Evolutionary conservation across 1,284 basidiomycete genomes (phyloP), one percentile per base, ranked within the genome.

Genomic region (Vanrija pseudolonga): DNA sequence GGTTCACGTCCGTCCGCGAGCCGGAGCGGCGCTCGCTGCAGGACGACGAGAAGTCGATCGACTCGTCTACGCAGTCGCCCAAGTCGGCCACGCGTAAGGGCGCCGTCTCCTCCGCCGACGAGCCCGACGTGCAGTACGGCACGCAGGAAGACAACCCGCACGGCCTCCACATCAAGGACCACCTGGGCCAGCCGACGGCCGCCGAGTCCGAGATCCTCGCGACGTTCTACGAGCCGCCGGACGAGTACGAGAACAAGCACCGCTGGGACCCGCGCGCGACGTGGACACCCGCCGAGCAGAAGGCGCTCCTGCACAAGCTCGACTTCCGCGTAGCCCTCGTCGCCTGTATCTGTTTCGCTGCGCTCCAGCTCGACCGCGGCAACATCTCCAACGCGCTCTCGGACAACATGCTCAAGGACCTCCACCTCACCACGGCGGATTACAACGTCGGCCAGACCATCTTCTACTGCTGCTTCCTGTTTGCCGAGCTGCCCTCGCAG

Each of bases 331-430:
- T 72, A 7, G 48, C 66, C 7, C n/a, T 59, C 4, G 62, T 66
- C 12, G 63, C 61, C 15, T 70, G 69, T 43, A 39, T 74, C 37
- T 73, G 66, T 50, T 76, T 76, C 42, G 62, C 58, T 1, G 65
- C 65, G 0, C 56, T 73, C 2, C 66, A 71, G 40, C 63, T 74
- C 8, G 72, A 74, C 52, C 62, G 72, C 6, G 63, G 62, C 17
- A 73, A 73, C 45, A 55, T 72, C 48, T 23, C 50, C 28, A 70
- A 71, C 45, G 72, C 71, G 0, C 57, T 71, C 4, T 71, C 72
- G 3, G 78, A 78, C 63, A 70, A 71, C 49, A 61, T 79, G 47
- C 64, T 79, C 3, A 43, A 53, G 1, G 77, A 79, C 50, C 57
- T 77, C 4, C 45, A 53, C 0, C 44, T 78, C 43, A 72, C 66